Base-by-base conservation (phyloP, 2,329 filamentous ascomycete species). In the Neopestalotiopsis rosae region DNA sequence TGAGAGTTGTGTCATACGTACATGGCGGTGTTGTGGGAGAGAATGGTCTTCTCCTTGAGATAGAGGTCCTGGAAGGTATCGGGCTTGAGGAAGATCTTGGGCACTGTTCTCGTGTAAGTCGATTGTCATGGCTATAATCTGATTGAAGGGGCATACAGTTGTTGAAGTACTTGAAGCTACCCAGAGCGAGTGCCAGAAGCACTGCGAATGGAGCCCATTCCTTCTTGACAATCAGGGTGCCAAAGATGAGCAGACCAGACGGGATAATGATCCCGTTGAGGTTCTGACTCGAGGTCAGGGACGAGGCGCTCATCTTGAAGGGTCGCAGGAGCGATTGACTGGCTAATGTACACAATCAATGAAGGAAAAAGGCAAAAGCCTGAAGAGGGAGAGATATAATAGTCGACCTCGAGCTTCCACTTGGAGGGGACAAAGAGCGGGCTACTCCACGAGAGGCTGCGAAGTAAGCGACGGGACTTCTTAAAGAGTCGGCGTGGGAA, bases 11-110 rank as follows among this genome's bases (percentile, higher is more conserved):
- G 65, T 38, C 73, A 70, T 30, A 82, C 88, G 78, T 83, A 94
- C 92, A 99, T 97, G 82, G 95, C 95, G 70, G 97, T 95, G 87
- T 99, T 99, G 89, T 98, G 96, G 40, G 95, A 97, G 77, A 98
- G 91, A 73, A 97, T 88, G 14, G 92, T 98, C 89, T 98, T 98
- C 83, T 98, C 94, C 82, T 92, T 91, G 75, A 99, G 91, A 80
- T 94, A 91, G 79, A 98, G 98, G 69, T 97, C 89, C 81, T 98
- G 94, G 88, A 97, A 98, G 65, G 88, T 87, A 74, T 91, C 90
- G 40, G 95, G 94, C 84, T 95, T 95, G 75, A 99, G 89, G 72
- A 96, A 91, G 82, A 93, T 94, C 81, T 91, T 90, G 71, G 90
- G 87, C 79, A 90, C 94, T 94, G 80, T 34, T 28, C 57, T 57